phyloP scores from a whole-genome alignment of 805 yeast genomes.

The Candida krabiensis region DNA sequence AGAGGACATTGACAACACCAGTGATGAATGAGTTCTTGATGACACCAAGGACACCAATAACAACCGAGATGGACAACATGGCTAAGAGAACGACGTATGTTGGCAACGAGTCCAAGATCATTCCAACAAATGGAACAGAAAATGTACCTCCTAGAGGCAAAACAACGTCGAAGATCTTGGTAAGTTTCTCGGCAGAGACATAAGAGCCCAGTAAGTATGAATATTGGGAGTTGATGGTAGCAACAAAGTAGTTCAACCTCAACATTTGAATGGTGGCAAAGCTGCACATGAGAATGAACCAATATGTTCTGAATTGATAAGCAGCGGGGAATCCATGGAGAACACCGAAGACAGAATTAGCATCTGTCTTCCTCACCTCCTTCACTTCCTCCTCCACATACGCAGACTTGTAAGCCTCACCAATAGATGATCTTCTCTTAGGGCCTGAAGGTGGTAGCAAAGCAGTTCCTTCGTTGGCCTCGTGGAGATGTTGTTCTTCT shows the following conservation, averaged over 20 bases:
- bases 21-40: conserved; percentile 37
- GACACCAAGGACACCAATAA: conserved; percentile 51
- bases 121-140: conserved; percentile 54
- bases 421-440: conserved; percentile 51
- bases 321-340: conserved; percentile 52
- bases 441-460: conserved; percentile 17
- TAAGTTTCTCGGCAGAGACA: conserved; percentile 39
- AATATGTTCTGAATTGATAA: conserved; percentile 49
- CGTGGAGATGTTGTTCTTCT: conserved; percentile 26
- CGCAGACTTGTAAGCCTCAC: conserved; percentile 55
- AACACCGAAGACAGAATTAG: conserved; percentile 53
- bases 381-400: conserved; percentile 51
- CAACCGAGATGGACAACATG: conserved; percentile 41
- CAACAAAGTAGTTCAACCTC: conserved; percentile 57
- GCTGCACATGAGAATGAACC: conserved; percentile 50
- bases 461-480: conserved; percentile 17
- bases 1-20: conserved; percentile 44
- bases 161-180: conserved; percentile 50
- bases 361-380: conserved; percentile 32
- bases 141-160: conserved; percentile 58
- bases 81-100: conserved; percentile 43
- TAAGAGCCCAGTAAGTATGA: conserved; percentile 43
- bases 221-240: conserved; percentile 58
- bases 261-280: conserved; percentile 59
- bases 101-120: conserved; percentile 48